Conservation (phyloP, 495 filamentous ascomycete species). For the Xylaria sp. region DNA sequence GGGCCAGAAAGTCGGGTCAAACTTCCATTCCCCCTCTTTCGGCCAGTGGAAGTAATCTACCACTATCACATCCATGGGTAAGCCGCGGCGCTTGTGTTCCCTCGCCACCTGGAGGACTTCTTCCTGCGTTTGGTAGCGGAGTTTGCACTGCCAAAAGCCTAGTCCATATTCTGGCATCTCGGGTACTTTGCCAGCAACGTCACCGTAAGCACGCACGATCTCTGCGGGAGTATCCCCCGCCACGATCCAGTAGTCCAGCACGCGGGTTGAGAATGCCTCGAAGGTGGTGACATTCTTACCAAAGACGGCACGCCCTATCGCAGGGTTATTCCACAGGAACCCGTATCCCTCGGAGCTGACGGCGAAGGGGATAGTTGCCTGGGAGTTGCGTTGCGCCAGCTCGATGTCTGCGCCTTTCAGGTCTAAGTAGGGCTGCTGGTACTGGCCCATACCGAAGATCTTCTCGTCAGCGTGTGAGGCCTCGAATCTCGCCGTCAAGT, state of each 20-base stretch:
- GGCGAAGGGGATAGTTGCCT: slow-evolving; percentile 64
- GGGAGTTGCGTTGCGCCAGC: slow-evolving; percentile 67
- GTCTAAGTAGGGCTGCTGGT: slow-evolving; percentile 63
- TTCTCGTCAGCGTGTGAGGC: slow-evolving; percentile 58
- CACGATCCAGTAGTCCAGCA: slow-evolving; percentile 66
- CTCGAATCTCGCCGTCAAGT: slow-evolving; percentile 61
- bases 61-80: slow-evolving; percentile 65
- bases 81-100: slow-evolving; percentile 56
- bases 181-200: slow-evolving; percentile 59
- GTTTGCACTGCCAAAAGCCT: slow-evolving; percentile 69
- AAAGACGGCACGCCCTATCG: slow-evolving; percentile 61
- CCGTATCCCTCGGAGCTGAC: slow-evolving; percentile 63
- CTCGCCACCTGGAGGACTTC: slow-evolving; percentile 61
- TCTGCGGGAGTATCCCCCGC: slow-evolving; percentile 59
- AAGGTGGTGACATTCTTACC: slow-evolving; percentile 66
- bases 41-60: slow-evolving; percentile 69
- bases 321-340: slow-evolving; percentile 66
- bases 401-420: slow-evolving; percentile 64
- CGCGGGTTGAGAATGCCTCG: slow-evolving; percentile 59
- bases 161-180: slow-evolving; percentile 70
- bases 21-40: slow-evolving; percentile 64
- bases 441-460: slow-evolving; percentile 69
- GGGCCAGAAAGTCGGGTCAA: slow-evolving; percentile 64
- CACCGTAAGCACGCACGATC: slow-evolving; percentile 59
- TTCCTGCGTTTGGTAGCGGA: slow-evolving; percentile 66